Percentiles rank a stretch among this genome's conserved stretches.
These are phyloP conservation scores for Hericium alpestre DNA, from an alignment of 768 basidiomycete genomes.

Conservation along the genomic window DNA sequence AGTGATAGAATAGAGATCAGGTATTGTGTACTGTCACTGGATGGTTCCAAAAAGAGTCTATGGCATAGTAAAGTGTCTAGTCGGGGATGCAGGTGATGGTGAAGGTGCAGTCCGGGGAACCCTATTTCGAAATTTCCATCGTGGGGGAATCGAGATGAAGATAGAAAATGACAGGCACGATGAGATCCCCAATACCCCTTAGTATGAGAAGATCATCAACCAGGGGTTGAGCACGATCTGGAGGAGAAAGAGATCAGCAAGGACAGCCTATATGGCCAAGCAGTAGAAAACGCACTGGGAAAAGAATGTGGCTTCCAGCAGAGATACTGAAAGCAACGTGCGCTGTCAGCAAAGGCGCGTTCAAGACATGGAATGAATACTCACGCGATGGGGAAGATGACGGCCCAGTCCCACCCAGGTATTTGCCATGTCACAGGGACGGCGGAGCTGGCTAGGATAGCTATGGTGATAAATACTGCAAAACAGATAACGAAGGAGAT, in stretches of 20 bases:
- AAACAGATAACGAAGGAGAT: constrained; percentile 49
- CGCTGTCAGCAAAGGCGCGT: background rate
- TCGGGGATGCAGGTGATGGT: too few species aligned
- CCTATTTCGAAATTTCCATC: too few species aligned
- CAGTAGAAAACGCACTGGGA: constrained; percentile 38
- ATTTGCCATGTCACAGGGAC: constrained; percentile 61
- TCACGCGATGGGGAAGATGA: constrained; percentile 64
- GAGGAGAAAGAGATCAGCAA: background rate
- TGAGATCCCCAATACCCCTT: background rate
- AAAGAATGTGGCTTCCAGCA: constrained; percentile 55
- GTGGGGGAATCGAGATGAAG: too few species aligned
- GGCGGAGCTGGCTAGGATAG: constrained; percentile 40
- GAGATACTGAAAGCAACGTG: constrained; percentile 36
- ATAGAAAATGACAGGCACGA: too few species aligned
- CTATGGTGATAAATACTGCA: constrained; percentile 40
- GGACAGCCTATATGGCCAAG: constrained; percentile 16
- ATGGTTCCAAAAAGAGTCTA: too few species aligned
- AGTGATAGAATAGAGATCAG: too few species aligned
- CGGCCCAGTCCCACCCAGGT: too few species aligned
- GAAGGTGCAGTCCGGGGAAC: too few species aligned
- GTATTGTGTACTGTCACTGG: too few species aligned
- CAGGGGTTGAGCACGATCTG: constrained; percentile 81
- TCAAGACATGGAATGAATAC: constrained; percentile 19
- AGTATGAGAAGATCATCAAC: constrained; percentile 75
- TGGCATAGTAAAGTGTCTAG: too few species aligned